Base-by-base conservation (phyloP, 2,329 filamentous ascomycete genomes). In the Dothiorella sarmentorum region DNA sequence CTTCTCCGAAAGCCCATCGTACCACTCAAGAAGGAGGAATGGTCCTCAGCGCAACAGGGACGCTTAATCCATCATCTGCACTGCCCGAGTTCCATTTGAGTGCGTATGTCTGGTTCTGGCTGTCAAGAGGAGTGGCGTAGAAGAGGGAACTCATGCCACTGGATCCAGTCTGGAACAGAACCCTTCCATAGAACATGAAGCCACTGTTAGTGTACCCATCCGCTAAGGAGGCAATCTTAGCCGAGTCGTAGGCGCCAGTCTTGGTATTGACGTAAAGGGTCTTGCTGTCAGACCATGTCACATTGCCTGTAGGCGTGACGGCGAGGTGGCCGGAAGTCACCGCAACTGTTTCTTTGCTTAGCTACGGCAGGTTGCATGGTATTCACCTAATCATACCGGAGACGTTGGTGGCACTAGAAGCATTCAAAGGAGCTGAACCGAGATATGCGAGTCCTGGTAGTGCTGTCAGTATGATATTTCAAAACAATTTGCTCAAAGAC, bases 71-170 rank as follows among this genome's bases (percentile, higher is more conserved):
- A 24, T 45, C 40, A 15, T 44, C 31, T 17, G 27, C n/a, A 18
- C 42, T 44, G 29, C 20, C 53, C 38, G 53, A 56, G 13, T 58
- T 58, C 55, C 55, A 58, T 22, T 27, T 40, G 20, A 58, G 22
- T 7, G 38, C n/a, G n/a, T 45, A 49, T 2, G 17, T 47, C 7
- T 11, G n/a, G 17, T 49, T 44, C 9, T 35, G 24, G 6, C 31
- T 45, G 20, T 47, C 33, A 13, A 58, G 4, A 4, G 42, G 53
- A 15, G 53, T 49, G 42, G 43, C 55, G 15, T 58, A 58, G n/a
- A 58, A 58, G 15, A 47, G 33, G 6, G 55, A 47, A 4, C 26
- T 27, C 42, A 58, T 38, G 6, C 33, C 43, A 11, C 29, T 35
- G 13, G 31, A 27, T 4, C 33, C 33, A n/a, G 27, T 49, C 22